Percentiles rank a stretch among this genome's conserved stretches.
Conservation (phyloP, 2,329 filamentous ascomycete species). For the Sclerotinia glacialis region DNA sequence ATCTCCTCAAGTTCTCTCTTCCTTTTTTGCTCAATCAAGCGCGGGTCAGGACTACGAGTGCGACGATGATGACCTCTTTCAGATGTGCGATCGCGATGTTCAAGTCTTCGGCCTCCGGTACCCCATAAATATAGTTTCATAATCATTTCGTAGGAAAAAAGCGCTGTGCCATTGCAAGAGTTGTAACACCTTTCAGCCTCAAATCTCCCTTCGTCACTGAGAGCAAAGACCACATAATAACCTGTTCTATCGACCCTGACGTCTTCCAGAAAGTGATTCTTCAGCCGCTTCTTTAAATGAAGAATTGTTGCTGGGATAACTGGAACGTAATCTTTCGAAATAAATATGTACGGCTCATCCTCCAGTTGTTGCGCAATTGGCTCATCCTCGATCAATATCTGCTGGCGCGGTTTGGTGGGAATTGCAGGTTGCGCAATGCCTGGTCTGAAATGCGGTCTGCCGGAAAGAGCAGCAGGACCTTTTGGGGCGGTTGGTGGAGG, state of each 20-base stretch:
- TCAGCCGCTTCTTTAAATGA: conserved; percentile 86
- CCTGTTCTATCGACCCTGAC: conserved; percentile 81
- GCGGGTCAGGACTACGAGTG: conserved; percentile 45
- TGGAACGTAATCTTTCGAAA: conserved; percentile 82
- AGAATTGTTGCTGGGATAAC: conserved; percentile 80
- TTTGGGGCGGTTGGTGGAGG: conserved; percentile 84
- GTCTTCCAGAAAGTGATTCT: conserved; percentile 75
- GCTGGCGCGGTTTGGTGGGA: conserved; percentile 48
- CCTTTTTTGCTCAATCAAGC: conserved; percentile 48
- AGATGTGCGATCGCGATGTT: conserved; percentile 24
- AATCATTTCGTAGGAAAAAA: conserved; percentile 91
- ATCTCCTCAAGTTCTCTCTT: conserved; percentile 65
- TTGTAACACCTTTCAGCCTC: conserved; percentile 80
- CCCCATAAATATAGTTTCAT: conserved; percentile 69
- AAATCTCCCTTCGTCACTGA: conserved; percentile 69
- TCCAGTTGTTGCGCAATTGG: conserved; percentile 68
- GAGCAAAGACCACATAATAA: conserved; percentile 89
- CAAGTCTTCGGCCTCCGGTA: conserved; percentile 28
- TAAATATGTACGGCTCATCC: conserved; percentile 84
- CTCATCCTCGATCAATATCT: conserved; percentile 56
- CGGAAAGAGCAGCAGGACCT: conserved; percentile 54
- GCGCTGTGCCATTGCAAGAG: conserved; percentile 72
- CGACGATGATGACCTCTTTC: conserved; percentile 39
- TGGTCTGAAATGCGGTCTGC: conserved; percentile 35
- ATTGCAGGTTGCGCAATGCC: conserved; percentile 35